Base-by-base conservation (phyloP, 1,284 basidiomycete species). In the Pterulicium gracile region DNA sequence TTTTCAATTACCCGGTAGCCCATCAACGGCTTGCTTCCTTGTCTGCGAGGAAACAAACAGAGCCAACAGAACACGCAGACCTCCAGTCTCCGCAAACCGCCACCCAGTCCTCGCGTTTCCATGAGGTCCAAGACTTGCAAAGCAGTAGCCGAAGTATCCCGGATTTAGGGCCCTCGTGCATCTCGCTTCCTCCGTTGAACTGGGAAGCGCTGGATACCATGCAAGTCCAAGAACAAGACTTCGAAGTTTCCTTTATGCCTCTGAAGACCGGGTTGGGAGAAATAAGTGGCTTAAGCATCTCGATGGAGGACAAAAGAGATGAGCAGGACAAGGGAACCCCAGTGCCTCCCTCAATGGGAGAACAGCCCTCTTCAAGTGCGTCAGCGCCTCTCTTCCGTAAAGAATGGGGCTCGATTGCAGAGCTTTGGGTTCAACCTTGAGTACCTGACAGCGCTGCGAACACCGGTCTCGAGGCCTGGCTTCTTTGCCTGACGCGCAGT, bases 1-100 rank as follows among this genome's bases (percentile, higher is more conserved):
- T 65, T 42, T 75, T 75, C 55, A 72, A 69, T 44, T 70, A 73
- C 49, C 64, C 66, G 1, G 60, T 74, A 1, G 63, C 68, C 3
- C 66, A 74, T 50, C 72, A 79, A 51, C 73, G 69, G 42, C 56
- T 72, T 14, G 55, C 73, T 5, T 64, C 63, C 3, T 65, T 66
- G 1, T 75, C 75, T 2, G 67, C 64, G 42, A 19, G 20, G 5
- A 22, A 7, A 43, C 42, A 43, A 13, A 5, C 42, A 5, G 42
- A 21, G 4, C 13, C 4, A 14, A 21, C 20, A 7, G 42, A 43
- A 23, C 4, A 5, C 20, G 42, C 19, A 20, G 23, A 21, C 4
- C 13, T 14, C 20, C n/a, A n/a, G n/a, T n/a, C n/a, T n/a, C n/a
- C n/a, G n/a, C n/a, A n/a, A n/a, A n/a, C n/a, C n/a, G n/a, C n/a